Evolutionary conservation across 2,329 filamentous ascomycete genomes (phyloP), one percentile per base, ranked within the genome.

Genomic region (Cadophora gregata): DNA sequence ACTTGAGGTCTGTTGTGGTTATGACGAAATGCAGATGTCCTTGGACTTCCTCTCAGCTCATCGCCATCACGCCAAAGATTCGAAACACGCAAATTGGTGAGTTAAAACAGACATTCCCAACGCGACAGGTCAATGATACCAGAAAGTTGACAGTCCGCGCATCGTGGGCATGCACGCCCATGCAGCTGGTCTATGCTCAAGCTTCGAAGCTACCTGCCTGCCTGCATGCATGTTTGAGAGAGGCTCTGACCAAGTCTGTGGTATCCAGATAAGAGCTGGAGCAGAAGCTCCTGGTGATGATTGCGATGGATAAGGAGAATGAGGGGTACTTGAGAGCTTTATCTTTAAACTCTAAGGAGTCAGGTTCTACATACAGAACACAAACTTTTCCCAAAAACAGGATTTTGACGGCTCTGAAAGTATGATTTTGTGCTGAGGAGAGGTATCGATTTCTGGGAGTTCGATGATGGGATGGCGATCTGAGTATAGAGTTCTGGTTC

Each of bases 221-320:
- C n/a, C n/a, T n/a, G 16, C 19, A 9, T 55, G 51, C 51, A 55
- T 55, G 27, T 55, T 55, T 56, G 19, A 19, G 38, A 42, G n/a
- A n/a, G n/a, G 38, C 38, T 42, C 38, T 42, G 38, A 19, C 38
- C 38, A 16, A 42, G 38, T 14, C 14, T 16, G 38, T 42, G 38
- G 38, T 3, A 42, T 42, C 38, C 12, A 42, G 38, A 42, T 42
- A 19, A 36, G 33, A 36, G 33, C 33, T 36, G 38, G 38, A 42
- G 38, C 12, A 42, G 38, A 42, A 42, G 38, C 38, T 42, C 38
- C 38, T 16, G 16, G 38, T 16, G 12, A 42, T 42, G 38, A 16
- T 12, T 42, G 38, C 10, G 10, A 33, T 5, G 10, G 10, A 33
- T 5, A 6, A 33, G 5, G 31, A 33, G 31, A 33, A 33, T 12